phyloP scores from a whole-genome alignment of 1,284 basidiomycete genomes.

The Ceratobasidium sp. region DNA sequence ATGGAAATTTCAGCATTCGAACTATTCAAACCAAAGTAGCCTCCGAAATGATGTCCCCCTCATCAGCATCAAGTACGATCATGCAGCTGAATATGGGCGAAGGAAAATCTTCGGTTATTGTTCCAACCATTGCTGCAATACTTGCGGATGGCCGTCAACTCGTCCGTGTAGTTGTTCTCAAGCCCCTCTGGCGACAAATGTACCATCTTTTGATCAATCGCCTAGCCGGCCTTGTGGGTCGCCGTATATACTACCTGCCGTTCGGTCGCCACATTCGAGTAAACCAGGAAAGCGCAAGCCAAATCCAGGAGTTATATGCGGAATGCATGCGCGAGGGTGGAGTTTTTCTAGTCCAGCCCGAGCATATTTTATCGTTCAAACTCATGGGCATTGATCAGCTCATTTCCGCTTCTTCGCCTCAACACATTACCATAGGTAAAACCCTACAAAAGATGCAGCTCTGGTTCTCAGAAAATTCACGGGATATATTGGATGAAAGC shows the following conservation, averaged over 20 bases:
- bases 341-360: slow-evolving; percentile 62
- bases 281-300: slow-evolving; percentile 42
- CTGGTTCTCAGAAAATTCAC: slow-evolving; percentile 55
- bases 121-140: slow-evolving; percentile 57
- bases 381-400: slow-evolving; percentile 59
- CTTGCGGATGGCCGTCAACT: slow-evolving; percentile 59
- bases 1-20: slow-evolving; percentile 59
- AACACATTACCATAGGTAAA: slow-evolving; percentile 26
- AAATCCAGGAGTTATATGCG: slow-evolving; percentile 53
- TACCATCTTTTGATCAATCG: slow-evolving; percentile 61
- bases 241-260: slow-evolving; percentile 62
- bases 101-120: slow-evolving; percentile 65
- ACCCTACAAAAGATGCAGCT: slow-evolving; percentile 49
- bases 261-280: slow-evolving; percentile 59
- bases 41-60: slow-evolving; percentile 61
- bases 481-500: slow-evolving; percentile 66
- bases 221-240: slow-evolving; percentile 58
- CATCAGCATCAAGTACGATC: slow-evolving; percentile 53
- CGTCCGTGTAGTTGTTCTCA: slow-evolving; percentile 62
- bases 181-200: slow-evolving; percentile 59
- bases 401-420: slow-evolving; percentile 27
- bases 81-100: slow-evolving; percentile 71
- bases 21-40: slow-evolving; percentile 58
- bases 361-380: slow-evolving; percentile 64
- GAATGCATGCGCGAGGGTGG: slow-evolving; percentile 58